Evolutionary conservation across 192 early-diverging fungal genomes (phyloP), one percentile per base, ranked within the genome.

Genomic region (Coemansia sp.): DNA sequence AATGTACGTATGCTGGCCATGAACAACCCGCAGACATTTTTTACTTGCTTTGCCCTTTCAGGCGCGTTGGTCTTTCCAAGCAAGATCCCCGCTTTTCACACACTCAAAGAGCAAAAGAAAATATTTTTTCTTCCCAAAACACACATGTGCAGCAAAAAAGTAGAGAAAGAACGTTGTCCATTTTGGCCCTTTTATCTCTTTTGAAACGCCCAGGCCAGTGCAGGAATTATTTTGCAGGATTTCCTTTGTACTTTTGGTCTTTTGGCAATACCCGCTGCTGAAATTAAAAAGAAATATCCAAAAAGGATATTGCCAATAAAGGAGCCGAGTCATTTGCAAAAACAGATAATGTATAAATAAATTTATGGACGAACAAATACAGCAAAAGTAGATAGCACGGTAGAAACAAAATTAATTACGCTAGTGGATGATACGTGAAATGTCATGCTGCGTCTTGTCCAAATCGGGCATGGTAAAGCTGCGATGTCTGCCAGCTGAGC

Each of bases 391-490:
- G 6, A 24, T 19, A 29, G 23, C 17, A 35, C 32, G 32, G 25
- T 35, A 25, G 27, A 55, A 55, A 22, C 14, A 2, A 2, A 22
- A 21, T 22, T n/a, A 52, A 19, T 12, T 52, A 19, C 9, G 55
- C 65, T 67, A 73, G 32, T 73, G 59, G 27, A 75, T 69, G 17
- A 75, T 35, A 35, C 59, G 57, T 1, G 57, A 51, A n/a, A 75
- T 69, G 48, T 60, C 58, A 22, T 62, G 50, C 48, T 63, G 72
- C 55, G 67, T 62, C 22, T 57, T 62, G 19, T 35, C 51, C 27
- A 60, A 22, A 8, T 23, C 59, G 4, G 72, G 72, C 35, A 69
- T 49, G 4, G 72, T 69, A 22, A 69, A 69, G 35, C 72, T 75
- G 9, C 72, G 57, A 21, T 61, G 66, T 9, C 72, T 59, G 6